Percentiles rank a stretch among this genome's conserved stretches.
phyloP scores from a whole-genome alignment of 352 stramenopile species.

The Phytophthora boehmeriae region DNA sequence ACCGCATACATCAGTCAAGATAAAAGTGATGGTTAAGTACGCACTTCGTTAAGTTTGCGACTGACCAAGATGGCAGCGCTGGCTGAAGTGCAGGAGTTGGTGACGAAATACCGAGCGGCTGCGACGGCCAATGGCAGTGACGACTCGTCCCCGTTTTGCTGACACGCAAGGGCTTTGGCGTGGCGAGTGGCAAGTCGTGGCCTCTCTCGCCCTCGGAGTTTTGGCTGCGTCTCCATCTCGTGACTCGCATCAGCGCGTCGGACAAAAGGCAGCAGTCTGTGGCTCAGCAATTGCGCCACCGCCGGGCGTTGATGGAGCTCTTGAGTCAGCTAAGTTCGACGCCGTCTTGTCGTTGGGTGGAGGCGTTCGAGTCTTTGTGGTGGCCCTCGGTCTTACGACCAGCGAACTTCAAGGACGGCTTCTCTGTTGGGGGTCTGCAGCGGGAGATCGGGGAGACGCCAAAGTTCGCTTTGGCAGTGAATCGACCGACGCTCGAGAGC shows the following conservation, averaged over 20 bases:
- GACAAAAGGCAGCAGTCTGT: neutral
- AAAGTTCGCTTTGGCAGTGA: slow-evolving; percentile 16
- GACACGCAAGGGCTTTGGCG: slow-evolving; percentile 9
- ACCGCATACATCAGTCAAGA: slow-evolving; percentile 1
- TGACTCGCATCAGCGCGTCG: slow-evolving; percentile 2
- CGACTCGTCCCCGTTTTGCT: neutral
- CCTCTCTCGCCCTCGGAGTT: slow-evolving; percentile 14
- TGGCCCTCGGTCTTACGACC: slow-evolving; percentile 16
- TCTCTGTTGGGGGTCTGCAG: neutral
- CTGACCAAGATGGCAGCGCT: neutral
- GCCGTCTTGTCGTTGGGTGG: slow-evolving; percentile 13
- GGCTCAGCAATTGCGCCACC: slow-evolving; percentile 12
- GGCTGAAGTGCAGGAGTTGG: slow-evolving; percentile 9
- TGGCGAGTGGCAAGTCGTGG: slow-evolving; percentile 10
- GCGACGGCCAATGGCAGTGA: neutral
- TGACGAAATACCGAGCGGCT: slow-evolving; percentile 22
- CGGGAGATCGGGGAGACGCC: slow-evolving; percentile 1
- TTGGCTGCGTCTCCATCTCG: too few relatives aligned
- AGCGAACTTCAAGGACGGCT: slow-evolving; percentile 10
- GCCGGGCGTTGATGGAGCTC: slow-evolving; percentile 23
- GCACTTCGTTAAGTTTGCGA: neutral
- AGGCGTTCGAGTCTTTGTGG: slow-evolving; percentile 30
- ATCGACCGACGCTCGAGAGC: slow-evolving; percentile 19
- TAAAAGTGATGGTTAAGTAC: too few relatives aligned
- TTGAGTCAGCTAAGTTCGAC: slow-evolving; percentile 23